A percentile compares a stretch with the other conserved stretches of the same genome.
phyloP scores from a whole-genome alignment of 1,284 basidiomycete genomes.

The Ceratobasidium sp. region DNA sequence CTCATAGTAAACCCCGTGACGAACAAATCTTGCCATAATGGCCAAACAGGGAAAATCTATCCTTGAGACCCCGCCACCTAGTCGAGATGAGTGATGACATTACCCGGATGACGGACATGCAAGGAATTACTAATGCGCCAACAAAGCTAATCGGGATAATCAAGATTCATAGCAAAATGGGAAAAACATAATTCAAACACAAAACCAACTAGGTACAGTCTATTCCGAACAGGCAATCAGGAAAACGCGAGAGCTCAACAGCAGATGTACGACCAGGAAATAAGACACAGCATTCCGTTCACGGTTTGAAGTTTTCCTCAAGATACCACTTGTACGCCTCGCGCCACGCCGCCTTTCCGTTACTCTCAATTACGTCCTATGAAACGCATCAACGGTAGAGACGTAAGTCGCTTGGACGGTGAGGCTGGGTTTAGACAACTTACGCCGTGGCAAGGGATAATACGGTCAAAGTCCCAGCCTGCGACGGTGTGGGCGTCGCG shows the following conservation, averaged over 20 bases:
- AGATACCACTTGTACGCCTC: constrained; percentile 56
- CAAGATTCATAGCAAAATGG: no score
- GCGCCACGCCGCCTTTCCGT: constrained; percentile 79
- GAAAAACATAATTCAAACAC: no score
- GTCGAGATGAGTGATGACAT: no score
- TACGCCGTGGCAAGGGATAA: constrained; percentile 95
- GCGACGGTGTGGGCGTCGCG: constrained; percentile 78
- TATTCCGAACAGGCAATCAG: background rate
- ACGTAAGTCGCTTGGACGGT: background rate
- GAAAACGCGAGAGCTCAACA: background rate
- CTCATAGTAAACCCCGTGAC: no score
- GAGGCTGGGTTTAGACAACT: constrained; percentile 52
- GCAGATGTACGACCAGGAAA: no score
- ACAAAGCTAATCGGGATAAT: no score
- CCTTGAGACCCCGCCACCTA: no score
- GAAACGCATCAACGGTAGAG: constrained; percentile 52
- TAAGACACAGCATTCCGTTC: background rate
- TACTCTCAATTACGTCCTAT: constrained; percentile 85
- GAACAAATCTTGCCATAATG: no score
- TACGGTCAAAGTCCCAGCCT: constrained; percentile 87
- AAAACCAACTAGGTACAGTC: no score
- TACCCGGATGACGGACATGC: no score
- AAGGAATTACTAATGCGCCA: no score
- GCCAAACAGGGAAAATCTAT: no score
- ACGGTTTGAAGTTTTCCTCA: constrained; percentile 44